Percentiles rank a stretch among this genome's conserved stretches.
phyloP scores from a whole-genome alignment of 495 filamentous ascomycete species.

The Pseudotulostoma volvatum region DNA sequence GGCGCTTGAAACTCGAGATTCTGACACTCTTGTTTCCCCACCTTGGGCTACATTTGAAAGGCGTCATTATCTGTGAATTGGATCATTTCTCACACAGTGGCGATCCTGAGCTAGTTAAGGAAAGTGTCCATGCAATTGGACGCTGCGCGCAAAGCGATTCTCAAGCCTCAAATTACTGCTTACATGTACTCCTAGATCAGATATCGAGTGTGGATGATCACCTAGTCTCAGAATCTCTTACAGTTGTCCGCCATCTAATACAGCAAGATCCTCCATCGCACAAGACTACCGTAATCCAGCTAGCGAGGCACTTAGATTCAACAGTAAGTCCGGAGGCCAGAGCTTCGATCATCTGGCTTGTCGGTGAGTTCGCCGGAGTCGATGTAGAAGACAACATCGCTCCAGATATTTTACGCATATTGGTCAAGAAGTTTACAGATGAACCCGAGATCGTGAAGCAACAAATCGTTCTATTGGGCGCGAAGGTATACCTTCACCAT shows the following conservation, averaged over 20 bases:
- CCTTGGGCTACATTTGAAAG: slow-evolving; percentile 55
- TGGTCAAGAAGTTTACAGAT: slow-evolving; percentile 66
- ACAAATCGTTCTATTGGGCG: slow-evolving; percentile 81
- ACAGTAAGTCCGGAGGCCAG: slow-evolving; percentile 71
- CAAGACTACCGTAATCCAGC: slow-evolving; percentile 59
- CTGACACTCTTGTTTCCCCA: slow-evolving; percentile 81
- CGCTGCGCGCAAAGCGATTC: slow-evolving; percentile 71
- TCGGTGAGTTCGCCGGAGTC: slow-evolving; percentile 77
- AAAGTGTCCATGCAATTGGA: slow-evolving; percentile 82
- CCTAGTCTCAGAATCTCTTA: slow-evolving; percentile 77
- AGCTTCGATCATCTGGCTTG: slow-evolving; percentile 91
- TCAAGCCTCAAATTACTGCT: slow-evolving; percentile 53
- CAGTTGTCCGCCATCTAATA: slow-evolving; percentile 87
- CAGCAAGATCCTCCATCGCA: slow-evolving; percentile 74
- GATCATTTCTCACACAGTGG: slow-evolving; percentile 75
- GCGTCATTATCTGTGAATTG: slow-evolving; percentile 76
- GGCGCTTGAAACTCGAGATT: slow-evolving; percentile 80
- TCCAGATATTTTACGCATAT: slow-evolving; percentile 77
- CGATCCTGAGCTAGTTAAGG: slow-evolving; percentile 62
- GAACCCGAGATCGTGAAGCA: slow-evolving; percentile 76
- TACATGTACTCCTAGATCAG: slow-evolving; percentile 65
- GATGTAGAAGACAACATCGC: slow-evolving; percentile 75
- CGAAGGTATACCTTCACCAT: slow-evolving; percentile 86
- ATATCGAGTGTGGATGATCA: slow-evolving; percentile 72
- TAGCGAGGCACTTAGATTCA: slow-evolving; percentile 83